phyloP scores from a whole-genome alignment of 2,329 filamentous ascomycete species.

The Colletotrichum euphorbiae region DNA sequence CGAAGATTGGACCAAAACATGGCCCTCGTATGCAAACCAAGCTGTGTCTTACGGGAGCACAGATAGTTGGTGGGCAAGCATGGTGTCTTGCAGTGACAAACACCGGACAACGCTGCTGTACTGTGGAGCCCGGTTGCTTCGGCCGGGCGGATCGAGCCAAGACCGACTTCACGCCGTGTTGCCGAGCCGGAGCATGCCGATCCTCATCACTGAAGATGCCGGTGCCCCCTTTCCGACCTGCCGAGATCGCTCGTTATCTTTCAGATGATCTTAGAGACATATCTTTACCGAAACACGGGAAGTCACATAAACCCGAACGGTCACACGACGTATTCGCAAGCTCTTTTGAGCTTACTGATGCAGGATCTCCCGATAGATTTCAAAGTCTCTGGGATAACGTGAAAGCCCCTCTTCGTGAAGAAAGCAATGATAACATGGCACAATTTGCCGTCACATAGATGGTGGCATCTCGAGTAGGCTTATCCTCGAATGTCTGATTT shows the following conservation, averaged over 20 bases:
- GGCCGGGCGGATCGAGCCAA: slow-evolving; percentile 30
- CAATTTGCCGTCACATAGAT: no score
- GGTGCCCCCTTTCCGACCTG: neutral
- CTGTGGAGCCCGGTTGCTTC: slow-evolving; percentile 14
- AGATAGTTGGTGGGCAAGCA: slow-evolving; percentile 18
- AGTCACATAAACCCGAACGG: neutral
- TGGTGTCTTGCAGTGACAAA: slow-evolving; percentile 8
- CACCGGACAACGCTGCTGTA: neutral
- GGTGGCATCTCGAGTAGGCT: no score
- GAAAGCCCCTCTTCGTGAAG: no score
- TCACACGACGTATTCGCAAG: neutral
- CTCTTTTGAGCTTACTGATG: no score
- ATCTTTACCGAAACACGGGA: neutral
- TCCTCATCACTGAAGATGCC: slow-evolving; percentile 27
- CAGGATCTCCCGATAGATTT: neutral
- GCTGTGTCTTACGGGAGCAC: slow-evolving; percentile 9
- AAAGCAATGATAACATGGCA: no score
- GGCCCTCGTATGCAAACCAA: neutral
- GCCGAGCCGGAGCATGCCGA: slow-evolving; percentile 35
- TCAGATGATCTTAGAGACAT: neutral
- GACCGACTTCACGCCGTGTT: slow-evolving; percentile 29
- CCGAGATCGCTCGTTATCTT: neutral
- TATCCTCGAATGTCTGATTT: no score
- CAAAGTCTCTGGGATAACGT: no score
- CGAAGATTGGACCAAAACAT: slow-evolving; percentile 36